Conservation (phyloP, 2,329 filamentous ascomycete species). For the Sporothrix mexicana region DNA sequence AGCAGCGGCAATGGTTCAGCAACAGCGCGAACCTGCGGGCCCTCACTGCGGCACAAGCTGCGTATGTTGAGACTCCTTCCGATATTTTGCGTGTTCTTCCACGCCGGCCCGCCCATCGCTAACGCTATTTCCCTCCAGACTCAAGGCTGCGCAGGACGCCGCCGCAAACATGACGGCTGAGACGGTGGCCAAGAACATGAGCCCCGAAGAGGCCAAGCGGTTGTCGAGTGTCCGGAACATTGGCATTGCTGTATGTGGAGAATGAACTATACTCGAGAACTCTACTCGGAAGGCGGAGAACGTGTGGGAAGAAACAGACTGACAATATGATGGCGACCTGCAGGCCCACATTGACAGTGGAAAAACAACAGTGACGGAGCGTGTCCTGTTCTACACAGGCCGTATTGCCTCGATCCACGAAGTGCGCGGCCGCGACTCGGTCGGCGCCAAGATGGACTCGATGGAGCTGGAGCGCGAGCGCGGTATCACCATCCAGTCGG, state of each 20-base stretch:
- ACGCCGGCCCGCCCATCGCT: neutral
- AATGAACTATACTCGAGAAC: too few relatives aligned
- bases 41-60: slow-evolving; percentile 47
- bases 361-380: slow-evolving; percentile 95
- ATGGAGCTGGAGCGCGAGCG: slow-evolving; percentile 99
- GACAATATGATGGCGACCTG: too few relatives aligned
- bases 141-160: slow-evolving; percentile 61
- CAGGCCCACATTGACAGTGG: slow-evolving; percentile 96
- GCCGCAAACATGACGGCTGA: slow-evolving; percentile 59
- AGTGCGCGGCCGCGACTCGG: slow-evolving; percentile 90
- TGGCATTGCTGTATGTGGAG: slow-evolving; percentile 71
- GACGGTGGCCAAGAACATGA: slow-evolving; percentile 77
- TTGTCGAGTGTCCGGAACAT: slow-evolving; percentile 90
- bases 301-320: too few relatives aligned
- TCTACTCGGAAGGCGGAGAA: too few relatives aligned
- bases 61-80: slow-evolving; percentile 43
- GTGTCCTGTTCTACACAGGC: slow-evolving; percentile 97
- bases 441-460: slow-evolving; percentile 99
- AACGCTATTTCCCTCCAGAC: slow-evolving; percentile 40
- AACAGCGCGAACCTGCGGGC: slow-evolving; percentile 46
- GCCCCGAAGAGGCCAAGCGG: slow-evolving; percentile 76
- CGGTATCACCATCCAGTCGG: slow-evolving; percentile 98
- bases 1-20: slow-evolving; percentile 49
- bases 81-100: neutral
- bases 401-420: slow-evolving; percentile 97